Conservation (phyloP, 2,329 filamentous ascomycete species). For the Colletotrichum melonis region DNA sequence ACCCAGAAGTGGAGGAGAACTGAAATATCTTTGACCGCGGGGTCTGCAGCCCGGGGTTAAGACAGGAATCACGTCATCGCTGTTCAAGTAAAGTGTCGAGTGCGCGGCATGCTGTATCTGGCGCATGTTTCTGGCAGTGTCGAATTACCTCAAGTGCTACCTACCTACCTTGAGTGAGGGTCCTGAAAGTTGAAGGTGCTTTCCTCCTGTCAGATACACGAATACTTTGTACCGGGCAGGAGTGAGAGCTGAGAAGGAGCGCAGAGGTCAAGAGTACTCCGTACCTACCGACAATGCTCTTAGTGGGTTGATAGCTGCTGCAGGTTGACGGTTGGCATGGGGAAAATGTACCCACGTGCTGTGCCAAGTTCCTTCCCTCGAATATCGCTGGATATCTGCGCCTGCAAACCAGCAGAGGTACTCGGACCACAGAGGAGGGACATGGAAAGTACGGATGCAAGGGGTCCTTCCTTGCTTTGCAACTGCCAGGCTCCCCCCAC, state of each 20-base stretch:
- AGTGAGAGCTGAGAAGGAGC: not conserved
- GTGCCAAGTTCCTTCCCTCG: not conserved
- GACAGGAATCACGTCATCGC: not conserved
- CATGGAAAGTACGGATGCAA: not conserved
- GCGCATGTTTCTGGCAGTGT: not conserved
- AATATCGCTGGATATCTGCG: not conserved
- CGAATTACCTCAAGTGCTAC: not conserved
- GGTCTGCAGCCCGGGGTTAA: too few relatives aligned
- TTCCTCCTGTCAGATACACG: too few relatives aligned
- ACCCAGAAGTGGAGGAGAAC: too few relatives aligned
- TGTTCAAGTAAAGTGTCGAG: not conserved
- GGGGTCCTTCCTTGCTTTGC: conserved; percentile 13
- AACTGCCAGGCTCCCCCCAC: conserved; percentile 29
- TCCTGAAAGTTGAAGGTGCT: not conserved
- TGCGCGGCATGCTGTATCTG: not conserved
- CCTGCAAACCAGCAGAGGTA: not conserved
- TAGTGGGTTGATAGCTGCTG: not conserved
- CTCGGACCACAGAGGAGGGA: not conserved
- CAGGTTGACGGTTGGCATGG: not conserved
- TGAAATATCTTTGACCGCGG: too few relatives aligned
- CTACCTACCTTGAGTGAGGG: not conserved
- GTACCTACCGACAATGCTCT: not conserved
- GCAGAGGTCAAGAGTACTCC: not conserved
- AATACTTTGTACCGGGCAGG: too few relatives aligned
- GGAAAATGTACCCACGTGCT: not conserved